Conservation (phyloP, 1,284 basidiomycete genomes). For the Trichosporon faecale region DNA sequence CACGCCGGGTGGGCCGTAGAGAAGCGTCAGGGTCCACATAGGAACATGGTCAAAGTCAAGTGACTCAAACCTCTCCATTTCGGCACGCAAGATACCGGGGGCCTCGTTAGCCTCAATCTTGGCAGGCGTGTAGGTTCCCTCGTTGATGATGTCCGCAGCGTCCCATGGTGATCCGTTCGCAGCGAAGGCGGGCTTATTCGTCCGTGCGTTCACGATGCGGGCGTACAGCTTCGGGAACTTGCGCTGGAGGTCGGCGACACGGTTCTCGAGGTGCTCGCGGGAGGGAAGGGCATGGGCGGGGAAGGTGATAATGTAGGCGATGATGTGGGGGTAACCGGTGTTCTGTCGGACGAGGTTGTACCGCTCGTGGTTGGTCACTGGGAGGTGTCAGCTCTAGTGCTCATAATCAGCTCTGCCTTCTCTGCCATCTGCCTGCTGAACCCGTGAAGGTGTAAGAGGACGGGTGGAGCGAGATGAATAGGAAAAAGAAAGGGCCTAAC, state of each 20-base stretch:
- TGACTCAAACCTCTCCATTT: slow-evolving; percentile 10
- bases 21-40: slow-evolving; percentile 19
- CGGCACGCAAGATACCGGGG: background rate
- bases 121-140: background rate
- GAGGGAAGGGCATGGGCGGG: slow-evolving; percentile 5
- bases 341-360: slow-evolving; percentile 13
- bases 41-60: slow-evolving; percentile 13
- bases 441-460: background rate
- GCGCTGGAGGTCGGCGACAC: slow-evolving; percentile 13
- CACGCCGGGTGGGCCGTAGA: background rate
- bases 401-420: background rate
- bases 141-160: slow-evolving; percentile 15
- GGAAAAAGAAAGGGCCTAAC: background rate
- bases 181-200: background rate
- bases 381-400: background rate
- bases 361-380: slow-evolving; percentile 15
- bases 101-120: background rate
- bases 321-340: slow-evolving; percentile 8
- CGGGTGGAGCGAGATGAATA: background rate
- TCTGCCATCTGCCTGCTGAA: background rate
- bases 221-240: slow-evolving; percentile 15
- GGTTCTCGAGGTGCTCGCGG: background rate
- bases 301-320: slow-evolving; percentile 14
- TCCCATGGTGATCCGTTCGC: slow-evolving; percentile 13
- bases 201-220: background rate